These are phyloP conservation scores for Fusarium subtropicale DNA, from an alignment of 2,329 filamentous ascomycete species.

Conservation along the genomic window DNA sequence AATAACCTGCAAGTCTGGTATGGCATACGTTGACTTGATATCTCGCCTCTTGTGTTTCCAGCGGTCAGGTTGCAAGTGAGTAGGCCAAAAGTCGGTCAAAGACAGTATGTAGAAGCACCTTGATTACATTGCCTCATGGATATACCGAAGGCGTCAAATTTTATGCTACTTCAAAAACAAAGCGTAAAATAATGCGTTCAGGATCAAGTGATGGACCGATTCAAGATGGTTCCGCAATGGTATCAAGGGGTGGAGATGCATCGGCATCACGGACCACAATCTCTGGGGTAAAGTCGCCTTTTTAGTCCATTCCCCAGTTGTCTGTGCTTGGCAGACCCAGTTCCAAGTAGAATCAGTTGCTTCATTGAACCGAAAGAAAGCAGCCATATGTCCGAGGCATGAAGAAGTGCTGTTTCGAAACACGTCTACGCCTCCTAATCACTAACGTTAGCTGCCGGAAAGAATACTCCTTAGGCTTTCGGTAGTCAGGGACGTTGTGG, in stretches of 20 bases:
- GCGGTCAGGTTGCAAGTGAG: background rate
- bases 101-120: background rate
- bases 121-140: background rate
- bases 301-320: slow-evolving; percentile 2
- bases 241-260: background rate
- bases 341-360: background rate
- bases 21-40: too few relatives aligned
- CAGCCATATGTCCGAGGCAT: background rate
- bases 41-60: too few relatives aligned
- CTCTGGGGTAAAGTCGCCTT: background rate
- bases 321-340: slow-evolving; percentile 1
- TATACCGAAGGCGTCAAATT: background rate
- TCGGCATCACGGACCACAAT: background rate
- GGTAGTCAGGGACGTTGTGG: too few relatives aligned
- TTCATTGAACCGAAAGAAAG: background rate
- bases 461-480: background rate
- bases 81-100: background rate
- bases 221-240: slow-evolving; percentile 1
- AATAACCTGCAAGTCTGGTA: too few relatives aligned
- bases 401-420: background rate
- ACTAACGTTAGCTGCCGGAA: background rate
- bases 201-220: background rate
- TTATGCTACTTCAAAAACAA: background rate
- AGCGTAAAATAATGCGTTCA: background rate
- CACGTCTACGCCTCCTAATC: background rate